These are phyloP conservation scores for Escovopsis weberi DNA, from an alignment of 2,329 filamentous ascomycete genomes.

Conservation along the genomic window DNA sequence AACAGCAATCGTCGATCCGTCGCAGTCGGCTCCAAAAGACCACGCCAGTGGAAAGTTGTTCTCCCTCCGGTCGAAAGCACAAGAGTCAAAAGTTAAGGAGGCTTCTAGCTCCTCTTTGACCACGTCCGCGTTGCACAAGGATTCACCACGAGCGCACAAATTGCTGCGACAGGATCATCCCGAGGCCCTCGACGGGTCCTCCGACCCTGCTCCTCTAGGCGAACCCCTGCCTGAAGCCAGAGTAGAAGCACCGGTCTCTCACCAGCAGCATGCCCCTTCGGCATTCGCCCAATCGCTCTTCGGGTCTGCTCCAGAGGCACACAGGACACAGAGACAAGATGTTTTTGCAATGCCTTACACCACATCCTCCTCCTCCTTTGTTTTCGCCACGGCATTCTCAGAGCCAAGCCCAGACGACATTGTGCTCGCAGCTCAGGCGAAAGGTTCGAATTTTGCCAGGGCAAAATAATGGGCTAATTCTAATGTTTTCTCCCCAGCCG, in stretches of 20 bases:
- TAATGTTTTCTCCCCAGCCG: constrained; percentile 36
- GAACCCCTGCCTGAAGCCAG: not conserved
- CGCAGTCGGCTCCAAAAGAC: constrained; percentile 14
- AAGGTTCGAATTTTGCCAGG: constrained; percentile 57
- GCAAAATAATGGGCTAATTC: constrained; percentile 35
- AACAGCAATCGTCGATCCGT: constrained; percentile 17
- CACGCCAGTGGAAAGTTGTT: constrained; percentile 14
- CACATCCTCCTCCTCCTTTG: constrained; percentile 28
- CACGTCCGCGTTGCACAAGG: no score
- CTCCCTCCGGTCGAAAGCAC: not conserved
- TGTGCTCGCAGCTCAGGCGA: constrained; percentile 73
- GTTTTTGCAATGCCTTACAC: constrained; percentile 34
- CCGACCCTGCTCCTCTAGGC: no score
- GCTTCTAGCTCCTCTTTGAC: no score
- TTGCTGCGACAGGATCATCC: no score
- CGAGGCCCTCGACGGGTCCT: no score
- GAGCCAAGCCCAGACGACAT: constrained; percentile 85
- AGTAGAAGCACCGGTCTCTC: not conserved
- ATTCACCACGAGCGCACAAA: no score
- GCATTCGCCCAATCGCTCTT: constrained; percentile 42
- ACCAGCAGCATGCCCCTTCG: constrained; percentile 27
- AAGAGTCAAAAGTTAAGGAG: not conserved
- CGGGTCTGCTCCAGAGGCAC: constrained; percentile 23
- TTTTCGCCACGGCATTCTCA: constrained; percentile 50
- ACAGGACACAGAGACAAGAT: constrained; percentile 16